Percentiles rank a stretch among this genome's conserved stretches.
These are phyloP conservation scores for Globisporangium orthogonon DNA, from an alignment of 352 stramenopile species.

Conservation along the genomic window DNA sequence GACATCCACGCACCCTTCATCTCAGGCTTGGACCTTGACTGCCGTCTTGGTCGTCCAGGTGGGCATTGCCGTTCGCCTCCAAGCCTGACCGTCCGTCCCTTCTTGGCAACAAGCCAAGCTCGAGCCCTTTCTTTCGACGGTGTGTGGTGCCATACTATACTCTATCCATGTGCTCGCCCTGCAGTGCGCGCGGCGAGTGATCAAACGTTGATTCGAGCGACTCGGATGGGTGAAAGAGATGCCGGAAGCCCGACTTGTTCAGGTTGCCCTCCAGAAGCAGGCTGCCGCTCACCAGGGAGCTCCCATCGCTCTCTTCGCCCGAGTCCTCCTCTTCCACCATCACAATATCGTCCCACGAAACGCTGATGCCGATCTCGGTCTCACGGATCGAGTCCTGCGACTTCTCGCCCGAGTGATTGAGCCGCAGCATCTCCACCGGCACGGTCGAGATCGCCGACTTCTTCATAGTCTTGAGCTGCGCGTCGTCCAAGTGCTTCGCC, in stretches of 20 bases:
- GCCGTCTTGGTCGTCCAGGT: no score
- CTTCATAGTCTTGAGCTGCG: constrained; percentile 29
- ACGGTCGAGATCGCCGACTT: constrained; percentile 46
- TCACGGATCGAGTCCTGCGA: constrained; percentile 79
- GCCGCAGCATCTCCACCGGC: constrained; percentile 47
- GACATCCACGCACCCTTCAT: no score
- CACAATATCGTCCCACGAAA: constrained; percentile 70
- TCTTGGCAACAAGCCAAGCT: neutral
- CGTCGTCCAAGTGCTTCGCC: constrained; percentile 58
- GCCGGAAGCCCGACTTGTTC: constrained; percentile 61
- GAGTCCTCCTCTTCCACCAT: constrained; percentile 59
- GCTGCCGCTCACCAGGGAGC: constrained; percentile 39
- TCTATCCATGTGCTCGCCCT: constrained; percentile 64
- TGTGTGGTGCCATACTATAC: constrained; percentile 24
- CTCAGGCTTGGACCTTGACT: no score
- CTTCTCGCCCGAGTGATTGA: constrained; percentile 53
- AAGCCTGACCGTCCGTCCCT: no score
- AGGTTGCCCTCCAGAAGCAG: constrained; percentile 41
- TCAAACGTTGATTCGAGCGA: constrained; percentile 11
- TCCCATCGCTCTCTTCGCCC: constrained; percentile 16
- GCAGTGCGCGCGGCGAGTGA: constrained; percentile 21
- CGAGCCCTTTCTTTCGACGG: no score
- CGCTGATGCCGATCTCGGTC: constrained; percentile 65
- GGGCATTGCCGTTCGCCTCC: no score
- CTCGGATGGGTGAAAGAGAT: constrained; percentile 37